Evolutionary conservation across 1,139 yeast genomes (phyloP).

Genomic region (Saccharomyces hybrid): DNA sequence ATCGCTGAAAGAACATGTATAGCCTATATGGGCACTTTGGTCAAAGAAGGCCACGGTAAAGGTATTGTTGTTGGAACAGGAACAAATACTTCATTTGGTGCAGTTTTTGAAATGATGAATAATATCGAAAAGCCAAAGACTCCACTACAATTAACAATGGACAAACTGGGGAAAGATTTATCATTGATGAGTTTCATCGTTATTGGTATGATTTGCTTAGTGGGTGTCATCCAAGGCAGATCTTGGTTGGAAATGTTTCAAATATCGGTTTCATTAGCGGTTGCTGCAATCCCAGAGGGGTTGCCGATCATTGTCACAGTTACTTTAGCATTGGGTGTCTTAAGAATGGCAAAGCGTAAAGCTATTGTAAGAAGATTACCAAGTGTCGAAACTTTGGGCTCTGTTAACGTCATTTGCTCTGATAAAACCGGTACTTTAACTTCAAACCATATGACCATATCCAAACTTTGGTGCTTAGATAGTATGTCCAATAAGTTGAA

Average conservation of each 20-base stretch:
- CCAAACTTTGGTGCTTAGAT: slow-evolving; percentile 72
- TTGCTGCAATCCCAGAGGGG: slow-evolving; percentile 98
- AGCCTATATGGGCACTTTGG: slow-evolving; percentile 94
- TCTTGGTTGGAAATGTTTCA: slow-evolving; percentile 96
- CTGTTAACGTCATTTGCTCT: slow-evolving; percentile 89
- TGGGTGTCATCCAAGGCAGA: slow-evolving; percentile 86
- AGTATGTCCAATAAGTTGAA: slow-evolving; percentile 46
- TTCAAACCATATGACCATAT: slow-evolving; percentile 88
- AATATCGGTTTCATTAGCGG: slow-evolving; percentile 91
- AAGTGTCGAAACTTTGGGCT: slow-evolving; percentile 90
- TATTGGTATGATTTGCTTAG: slow-evolving; percentile 77
- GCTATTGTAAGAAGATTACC: slow-evolving; percentile 93
- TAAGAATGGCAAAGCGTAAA: slow-evolving; percentile 87
- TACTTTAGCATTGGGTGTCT: slow-evolving; percentile 87
- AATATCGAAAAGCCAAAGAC: slow-evolving; percentile 93
- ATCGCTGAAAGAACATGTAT: slow-evolving; percentile 64
- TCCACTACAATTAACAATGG: slow-evolving; percentile 92
- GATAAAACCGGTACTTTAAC: slow-evolving; percentile 96
- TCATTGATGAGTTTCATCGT: slow-evolving; percentile 74
- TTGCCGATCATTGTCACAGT: slow-evolving; percentile 95
- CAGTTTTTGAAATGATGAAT: slow-evolving; percentile 86
- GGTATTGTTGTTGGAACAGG: slow-evolving; percentile 94
- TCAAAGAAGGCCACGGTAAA: slow-evolving; percentile 85
- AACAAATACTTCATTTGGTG: slow-evolving; percentile 80
- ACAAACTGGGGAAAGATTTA: slow-evolving; percentile 81